Conservation (phyloP, 1,284 basidiomycete genomes). For the Ganoderma resinaceum region DNA sequence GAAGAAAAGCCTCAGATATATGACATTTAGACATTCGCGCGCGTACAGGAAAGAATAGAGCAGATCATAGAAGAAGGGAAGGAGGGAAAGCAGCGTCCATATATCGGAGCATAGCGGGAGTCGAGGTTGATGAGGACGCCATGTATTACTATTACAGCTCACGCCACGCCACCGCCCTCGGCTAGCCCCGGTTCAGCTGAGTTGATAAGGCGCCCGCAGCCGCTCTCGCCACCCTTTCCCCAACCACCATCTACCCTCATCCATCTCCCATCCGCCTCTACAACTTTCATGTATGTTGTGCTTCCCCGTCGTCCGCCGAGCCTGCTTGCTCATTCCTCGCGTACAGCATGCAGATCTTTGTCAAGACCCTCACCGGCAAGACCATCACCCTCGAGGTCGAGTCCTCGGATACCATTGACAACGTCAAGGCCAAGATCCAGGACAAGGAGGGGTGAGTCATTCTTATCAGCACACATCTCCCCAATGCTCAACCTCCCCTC, state of each 20-base stretch:
- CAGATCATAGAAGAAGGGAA: background rate
- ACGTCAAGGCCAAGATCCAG: conserved; percentile 40
- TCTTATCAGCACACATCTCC: too few species aligned
- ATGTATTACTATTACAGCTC: background rate
- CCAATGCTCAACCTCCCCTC: background rate
- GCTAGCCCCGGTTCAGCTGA: conserved; percentile 13
- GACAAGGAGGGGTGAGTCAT: conserved; percentile 37
- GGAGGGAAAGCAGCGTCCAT: background rate
- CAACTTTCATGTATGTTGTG: conserved; percentile 17
- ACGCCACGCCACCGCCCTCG: conserved; percentile 2
- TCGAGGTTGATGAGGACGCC: background rate
- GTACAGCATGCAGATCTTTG: conserved; percentile 40
- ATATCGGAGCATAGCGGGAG: background rate
- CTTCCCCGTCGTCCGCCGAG: background rate
- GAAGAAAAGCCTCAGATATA: background rate
- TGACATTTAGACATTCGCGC: background rate
- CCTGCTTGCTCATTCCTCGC: background rate
- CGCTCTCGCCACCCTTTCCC: conserved; percentile 25
- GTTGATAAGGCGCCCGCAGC: conserved; percentile 34
- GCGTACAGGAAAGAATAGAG: background rate
- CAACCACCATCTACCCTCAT: conserved; percentile 37
- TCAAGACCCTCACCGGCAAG: conserved; percentile 41
- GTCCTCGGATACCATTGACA: conserved; percentile 38
- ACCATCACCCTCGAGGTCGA: conserved; percentile 40
- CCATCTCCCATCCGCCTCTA: conserved; percentile 11